Evolutionary conservation across 257 asterid species (phyloP).

Genomic region (Ophiorrhiza pumila): DNA sequence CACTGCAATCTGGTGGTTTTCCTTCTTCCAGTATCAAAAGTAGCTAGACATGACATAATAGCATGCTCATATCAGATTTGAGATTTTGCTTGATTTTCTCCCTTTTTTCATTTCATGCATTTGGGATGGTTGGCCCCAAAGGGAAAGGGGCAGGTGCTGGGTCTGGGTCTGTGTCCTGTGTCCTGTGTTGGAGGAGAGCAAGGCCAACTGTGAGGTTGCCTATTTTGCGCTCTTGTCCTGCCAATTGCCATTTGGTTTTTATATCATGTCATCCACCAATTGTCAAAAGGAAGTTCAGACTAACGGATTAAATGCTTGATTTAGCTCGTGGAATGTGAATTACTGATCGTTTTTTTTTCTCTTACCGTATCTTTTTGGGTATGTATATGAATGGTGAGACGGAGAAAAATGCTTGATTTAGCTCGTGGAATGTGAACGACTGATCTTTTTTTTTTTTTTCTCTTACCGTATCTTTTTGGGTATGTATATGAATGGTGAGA

Average conservation of each 20-base stretch:
- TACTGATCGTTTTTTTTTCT: neutral
- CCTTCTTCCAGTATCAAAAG: conserved; percentile 6
- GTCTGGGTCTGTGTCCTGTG: no score
- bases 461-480: no score
- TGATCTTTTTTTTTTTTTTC: neutral
- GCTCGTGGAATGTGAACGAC: neutral
- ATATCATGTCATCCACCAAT: neutral
- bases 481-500: no score
- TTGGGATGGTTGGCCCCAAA: neutral
- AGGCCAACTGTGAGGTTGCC: neutral
- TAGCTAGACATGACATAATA: neutral
- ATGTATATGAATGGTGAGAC: neutral
- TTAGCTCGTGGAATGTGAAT: neutral
- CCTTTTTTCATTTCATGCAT: neutral
- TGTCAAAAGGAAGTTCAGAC: neutral
- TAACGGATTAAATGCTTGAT: neutral
- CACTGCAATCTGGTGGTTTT: neutral
- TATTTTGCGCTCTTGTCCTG: neutral
- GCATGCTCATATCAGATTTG: neutral
- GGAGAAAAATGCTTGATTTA: neutral
- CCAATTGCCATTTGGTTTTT: neutral
- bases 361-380: neutral
- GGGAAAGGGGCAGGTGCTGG: neutral
- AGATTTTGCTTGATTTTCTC: neutral
- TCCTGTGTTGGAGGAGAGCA: neutral